Percentiles rank a stretch among this genome's conserved stretches.
Conservation (phyloP, 768 basidiomycete species). For the Amanita pallidorosea region DNA sequence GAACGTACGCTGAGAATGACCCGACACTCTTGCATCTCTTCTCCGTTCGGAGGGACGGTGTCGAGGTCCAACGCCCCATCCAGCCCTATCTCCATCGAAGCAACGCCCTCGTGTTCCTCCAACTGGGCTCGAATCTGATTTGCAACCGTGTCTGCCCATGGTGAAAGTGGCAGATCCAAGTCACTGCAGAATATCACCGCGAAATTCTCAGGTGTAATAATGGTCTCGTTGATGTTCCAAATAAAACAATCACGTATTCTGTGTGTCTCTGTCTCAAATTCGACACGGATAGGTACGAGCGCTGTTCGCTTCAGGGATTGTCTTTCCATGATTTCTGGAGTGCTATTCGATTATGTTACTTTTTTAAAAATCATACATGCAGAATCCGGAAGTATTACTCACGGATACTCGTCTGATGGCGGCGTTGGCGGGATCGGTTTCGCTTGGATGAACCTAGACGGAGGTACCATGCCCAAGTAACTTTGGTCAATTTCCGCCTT, state of each 20-base stretch:
- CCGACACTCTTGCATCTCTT: slow-evolving; percentile 67
- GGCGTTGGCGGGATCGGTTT: slow-evolving; percentile 42
- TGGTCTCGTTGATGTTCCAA: slow-evolving; percentile 88
- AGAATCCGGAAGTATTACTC: slow-evolving; percentile 22
- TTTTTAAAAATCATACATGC: neutral
- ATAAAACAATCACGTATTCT: slow-evolving; percentile 91
- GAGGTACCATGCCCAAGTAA: slow-evolving; percentile 81
- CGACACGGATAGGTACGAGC: slow-evolving; percentile 89
- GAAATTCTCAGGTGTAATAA: slow-evolving; percentile 79
- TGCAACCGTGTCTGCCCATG: slow-evolving; percentile 71
- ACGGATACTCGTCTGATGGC: slow-evolving; percentile 70
- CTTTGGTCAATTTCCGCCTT: slow-evolving; percentile 73
- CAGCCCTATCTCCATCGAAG: slow-evolving; percentile 61
- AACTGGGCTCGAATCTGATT: slow-evolving; percentile 85
- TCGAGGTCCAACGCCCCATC: slow-evolving; percentile 43
- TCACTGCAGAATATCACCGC: slow-evolving; percentile 84
- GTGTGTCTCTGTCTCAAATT: slow-evolving; percentile 87
- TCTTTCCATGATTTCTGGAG: slow-evolving; percentile 50
- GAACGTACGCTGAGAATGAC: slow-evolving; percentile 69
- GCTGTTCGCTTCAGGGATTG: slow-evolving; percentile 43
- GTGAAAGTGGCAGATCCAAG: slow-evolving; percentile 57
- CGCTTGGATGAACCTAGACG: slow-evolving; percentile 63
- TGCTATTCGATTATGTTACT: slow-evolving; percentile 26
- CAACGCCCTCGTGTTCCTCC: slow-evolving; percentile 81
- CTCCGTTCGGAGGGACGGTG: slow-evolving; percentile 29